Conservation (phyloP, 352 stramenopile genomes). For the Peronosclerospora sorghi region DNA sequence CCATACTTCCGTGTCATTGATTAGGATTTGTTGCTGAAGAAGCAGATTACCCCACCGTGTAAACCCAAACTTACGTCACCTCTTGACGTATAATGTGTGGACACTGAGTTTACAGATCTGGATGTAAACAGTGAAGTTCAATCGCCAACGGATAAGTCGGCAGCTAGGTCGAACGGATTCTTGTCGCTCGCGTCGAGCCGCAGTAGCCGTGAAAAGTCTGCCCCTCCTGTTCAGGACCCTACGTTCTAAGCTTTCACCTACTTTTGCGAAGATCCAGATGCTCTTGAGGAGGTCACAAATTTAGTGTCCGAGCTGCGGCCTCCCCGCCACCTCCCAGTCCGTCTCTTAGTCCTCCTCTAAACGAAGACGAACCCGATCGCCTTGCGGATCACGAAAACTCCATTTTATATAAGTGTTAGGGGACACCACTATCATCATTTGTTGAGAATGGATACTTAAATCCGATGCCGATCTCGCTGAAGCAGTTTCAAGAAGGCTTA, state of each 20-base stretch:
- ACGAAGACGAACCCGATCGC: constrained; percentile 25
- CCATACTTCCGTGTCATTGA: constrained; percentile 71
- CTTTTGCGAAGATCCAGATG: constrained; percentile 80
- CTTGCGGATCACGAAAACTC: constrained; percentile 7
- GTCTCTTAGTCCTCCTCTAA: constrained; percentile 8
- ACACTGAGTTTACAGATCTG: constrained; percentile 78
- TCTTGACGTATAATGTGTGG: constrained; percentile 79
- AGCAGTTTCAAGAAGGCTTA: constrained; percentile 40
- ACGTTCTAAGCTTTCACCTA: constrained; percentile 87
- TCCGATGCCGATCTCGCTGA: constrained; percentile 37
- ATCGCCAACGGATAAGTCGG: constrained; percentile 72
- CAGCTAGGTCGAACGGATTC: constrained; percentile 66
- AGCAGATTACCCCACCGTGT: constrained; percentile 74
- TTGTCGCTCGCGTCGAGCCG: constrained; percentile 69
- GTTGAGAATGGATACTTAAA: constrained; percentile 66
- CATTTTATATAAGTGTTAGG: constrained; percentile 28
- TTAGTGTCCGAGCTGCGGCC: constrained; percentile 75
- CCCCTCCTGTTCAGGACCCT: constrained; percentile 67
- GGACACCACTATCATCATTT: constrained; percentile 75
- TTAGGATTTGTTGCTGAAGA: constrained; percentile 78
- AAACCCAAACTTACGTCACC: constrained; percentile 69
- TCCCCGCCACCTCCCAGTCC: constrained; percentile 23
- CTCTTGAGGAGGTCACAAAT: constrained; percentile 73
- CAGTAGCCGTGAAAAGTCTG: constrained; percentile 44
- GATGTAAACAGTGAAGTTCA: constrained; percentile 74